Conservation (phyloP, 208 protist genomes). For the Herpetomonas tarakana region DNA sequence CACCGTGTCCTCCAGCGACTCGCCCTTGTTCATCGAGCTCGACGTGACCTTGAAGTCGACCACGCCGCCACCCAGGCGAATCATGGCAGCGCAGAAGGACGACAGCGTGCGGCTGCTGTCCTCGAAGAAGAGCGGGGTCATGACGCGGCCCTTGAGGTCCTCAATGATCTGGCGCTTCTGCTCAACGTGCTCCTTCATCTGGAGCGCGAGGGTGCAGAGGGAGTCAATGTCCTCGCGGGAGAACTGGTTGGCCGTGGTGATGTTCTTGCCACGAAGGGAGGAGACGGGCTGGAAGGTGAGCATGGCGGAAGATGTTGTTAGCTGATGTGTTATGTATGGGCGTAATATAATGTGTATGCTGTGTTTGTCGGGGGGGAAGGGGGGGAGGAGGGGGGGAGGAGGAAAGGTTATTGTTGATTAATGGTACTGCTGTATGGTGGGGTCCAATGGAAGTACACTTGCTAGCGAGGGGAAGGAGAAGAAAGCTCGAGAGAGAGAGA, state of each 20-base stretch:
- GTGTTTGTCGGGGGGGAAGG: background rate
- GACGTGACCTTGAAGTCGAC: conserved; percentile 79
- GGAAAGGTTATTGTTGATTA: no score
- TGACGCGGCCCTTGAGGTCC: conserved; percentile 63
- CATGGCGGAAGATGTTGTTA: conserved; percentile 9
- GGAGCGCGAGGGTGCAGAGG: conserved; percentile 54
- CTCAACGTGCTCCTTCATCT: conserved; percentile 42
- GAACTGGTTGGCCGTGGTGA: conserved; percentile 69
- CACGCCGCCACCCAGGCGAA: conserved; percentile 74
- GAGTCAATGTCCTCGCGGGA: conserved; percentile 60
- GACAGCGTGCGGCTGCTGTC: conserved; percentile 75
- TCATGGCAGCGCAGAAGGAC: conserved; percentile 84
- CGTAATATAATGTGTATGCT: background rate
- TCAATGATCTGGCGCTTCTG: conserved; percentile 41
- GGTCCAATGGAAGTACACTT: no score
- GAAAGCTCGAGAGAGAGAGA: background rate
- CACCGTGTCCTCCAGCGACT: conserved; percentile 84
- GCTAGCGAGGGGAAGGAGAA: conserved; percentile 1
- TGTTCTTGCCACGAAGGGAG: conserved; percentile 59
- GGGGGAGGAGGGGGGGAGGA: conserved; percentile 1
- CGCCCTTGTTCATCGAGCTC: conserved; percentile 84
- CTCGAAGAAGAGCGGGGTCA: conserved; percentile 88
- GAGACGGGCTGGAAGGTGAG: conserved; percentile 42
- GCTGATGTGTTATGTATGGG: background rate
- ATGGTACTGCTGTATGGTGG: no score